Base-by-base conservation (phyloP, 2,329 filamentous ascomycete genomes). In the Epichloe hybrida region DNA sequence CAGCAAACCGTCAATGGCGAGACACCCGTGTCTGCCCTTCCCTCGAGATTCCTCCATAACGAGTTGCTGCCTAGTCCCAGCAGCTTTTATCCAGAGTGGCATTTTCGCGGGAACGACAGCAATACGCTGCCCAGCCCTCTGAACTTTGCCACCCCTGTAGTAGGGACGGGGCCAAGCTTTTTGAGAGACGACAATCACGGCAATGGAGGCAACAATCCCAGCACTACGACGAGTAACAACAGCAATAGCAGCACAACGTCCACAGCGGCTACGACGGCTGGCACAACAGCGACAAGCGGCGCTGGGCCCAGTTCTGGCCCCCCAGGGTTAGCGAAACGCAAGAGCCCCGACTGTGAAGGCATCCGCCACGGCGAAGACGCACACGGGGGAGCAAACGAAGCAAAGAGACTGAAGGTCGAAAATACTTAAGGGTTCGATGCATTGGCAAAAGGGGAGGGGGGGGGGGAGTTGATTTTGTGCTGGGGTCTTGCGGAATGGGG, bases 1-100 rank as follows among this genome's bases (percentile, higher is more conserved):
- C 87, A 89, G 31, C 75, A 80, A 51, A 80, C 76, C 59, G 69
- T 73, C 55, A 74, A 72, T 53, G 70, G 66, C 21, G 70, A 71
- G 51, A 83, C 93, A 0, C 93, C 93, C 0, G 89, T 94, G n/a
- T 96, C 90, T 2, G 90, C 91, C 3, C 73, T 98, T 11, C 93
- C 93, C 0, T 95, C 88, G 48, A 81, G 91, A 40, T 96, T 97
- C 66, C 83, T 97, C 58, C 85, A 83, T 52, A 88, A 86, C 56
- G 88, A 90, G 37, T 81, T 96, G 50, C 74, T 97, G 15, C 90
- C 93, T 0, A 95, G 88, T 51, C 93, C 93, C 0, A 94, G 86
- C 56, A 88, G 82, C 57, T 96, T 97, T 69, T 97, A 95, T 61
- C 83, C 86, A 0, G 89, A 95, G 55, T 96, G 90, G 90, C 83